Conservation (phyloP, 2,329 filamentous ascomycete species). For the Akanthomyces muscarius region DNA sequence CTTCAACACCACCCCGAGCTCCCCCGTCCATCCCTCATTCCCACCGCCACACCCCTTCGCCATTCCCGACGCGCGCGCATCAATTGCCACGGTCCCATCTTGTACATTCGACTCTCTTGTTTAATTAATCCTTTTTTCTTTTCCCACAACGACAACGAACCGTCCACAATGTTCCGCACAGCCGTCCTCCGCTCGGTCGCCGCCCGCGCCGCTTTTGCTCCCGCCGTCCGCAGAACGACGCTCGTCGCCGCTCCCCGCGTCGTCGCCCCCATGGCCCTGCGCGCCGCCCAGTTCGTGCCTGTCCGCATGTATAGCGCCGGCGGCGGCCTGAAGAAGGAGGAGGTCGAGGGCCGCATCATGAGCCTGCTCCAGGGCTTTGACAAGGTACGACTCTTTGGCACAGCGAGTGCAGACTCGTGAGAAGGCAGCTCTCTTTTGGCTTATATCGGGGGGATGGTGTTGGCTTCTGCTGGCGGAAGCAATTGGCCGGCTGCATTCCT, state of each 20-base stretch:
- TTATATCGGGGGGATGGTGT: too few relatives aligned
- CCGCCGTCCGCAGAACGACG: slow-evolving; percentile 55
- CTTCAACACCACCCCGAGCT: slow-evolving; percentile 14
- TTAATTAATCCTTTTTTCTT: background rate
- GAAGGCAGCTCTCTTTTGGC: background rate
- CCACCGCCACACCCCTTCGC: slow-evolving; percentile 20
- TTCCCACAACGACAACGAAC: slow-evolving; percentile 1
- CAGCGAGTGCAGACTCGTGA: background rate
- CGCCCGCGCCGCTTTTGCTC: slow-evolving; percentile 58
- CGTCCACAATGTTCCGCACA: slow-evolving; percentile 76
- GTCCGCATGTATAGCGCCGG: slow-evolving; percentile 84
- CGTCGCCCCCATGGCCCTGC: slow-evolving; percentile 56
- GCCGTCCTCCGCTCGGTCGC: slow-evolving; percentile 73
- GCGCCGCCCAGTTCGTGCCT: slow-evolving; percentile 60
- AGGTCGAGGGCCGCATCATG: slow-evolving; percentile 89
- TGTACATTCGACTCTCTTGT: slow-evolving; percentile 12
- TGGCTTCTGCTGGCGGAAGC: too few relatives aligned
- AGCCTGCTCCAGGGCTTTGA: slow-evolving; percentile 94
- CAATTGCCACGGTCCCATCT: slow-evolving; percentile 15
- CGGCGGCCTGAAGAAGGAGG: slow-evolving; percentile 71
- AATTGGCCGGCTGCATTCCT: background rate
- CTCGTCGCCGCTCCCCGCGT: slow-evolving; percentile 57
- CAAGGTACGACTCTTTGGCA: slow-evolving; percentile 53
- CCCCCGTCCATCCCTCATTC: slow-evolving; percentile 1
- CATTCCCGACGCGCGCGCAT: slow-evolving; percentile 10